Percentiles rank a stretch among this genome's conserved stretches.
Evolutionary conservation across 2,329 filamentous ascomycete species (phyloP).

Genomic region (Aspergillus sp.): DNA sequence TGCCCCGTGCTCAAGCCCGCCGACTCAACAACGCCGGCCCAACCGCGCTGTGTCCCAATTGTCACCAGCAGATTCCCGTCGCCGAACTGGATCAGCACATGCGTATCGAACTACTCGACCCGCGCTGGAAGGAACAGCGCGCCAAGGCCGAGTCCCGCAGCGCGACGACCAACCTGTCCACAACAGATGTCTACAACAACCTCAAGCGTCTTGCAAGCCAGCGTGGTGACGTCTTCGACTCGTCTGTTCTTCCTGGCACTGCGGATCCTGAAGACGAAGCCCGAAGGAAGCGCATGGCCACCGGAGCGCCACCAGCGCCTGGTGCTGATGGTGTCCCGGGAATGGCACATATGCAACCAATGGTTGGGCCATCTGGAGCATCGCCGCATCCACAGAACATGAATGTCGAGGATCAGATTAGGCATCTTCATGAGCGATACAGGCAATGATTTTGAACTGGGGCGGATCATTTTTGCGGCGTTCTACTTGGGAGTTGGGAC

Average conservation of each 20-base stretch:
- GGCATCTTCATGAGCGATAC: conserved; percentile 57
- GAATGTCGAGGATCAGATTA: conserved; percentile 82
- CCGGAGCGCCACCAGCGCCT: conserved; percentile 34
- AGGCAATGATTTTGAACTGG: conserved; percentile 12
- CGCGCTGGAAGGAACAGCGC: conserved; percentile 91
- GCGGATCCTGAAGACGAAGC: conserved; percentile 67
- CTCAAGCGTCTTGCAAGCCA: conserved; percentile 90
- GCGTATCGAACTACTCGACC: conserved; percentile 89
- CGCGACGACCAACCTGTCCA: conserved; percentile 77
- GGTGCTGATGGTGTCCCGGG: conserved; percentile 12
- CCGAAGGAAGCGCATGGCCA: conserved; percentile 68
- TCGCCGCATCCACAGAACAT: conserved; percentile 39
- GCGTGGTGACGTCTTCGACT: conserved; percentile 79
- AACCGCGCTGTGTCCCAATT: conserved; percentile 77
- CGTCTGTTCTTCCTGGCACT: conserved; percentile 41
- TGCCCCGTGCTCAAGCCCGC: conserved; percentile 72
- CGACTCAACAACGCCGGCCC: conserved; percentile 59
- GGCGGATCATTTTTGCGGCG: no score
- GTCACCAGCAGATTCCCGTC: conserved; percentile 79
- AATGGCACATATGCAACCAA: conserved; percentile 18
- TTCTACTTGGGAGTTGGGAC: no score
- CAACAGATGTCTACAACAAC: conserved; percentile 83
- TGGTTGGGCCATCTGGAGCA: conserved; percentile 22
- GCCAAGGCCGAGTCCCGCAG: conserved; percentile 80
- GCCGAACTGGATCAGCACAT: conserved; percentile 88